phyloP scores from a whole-genome alignment of 2,329 filamentous ascomycete species.

The Tolypocladium nubicola region DNA sequence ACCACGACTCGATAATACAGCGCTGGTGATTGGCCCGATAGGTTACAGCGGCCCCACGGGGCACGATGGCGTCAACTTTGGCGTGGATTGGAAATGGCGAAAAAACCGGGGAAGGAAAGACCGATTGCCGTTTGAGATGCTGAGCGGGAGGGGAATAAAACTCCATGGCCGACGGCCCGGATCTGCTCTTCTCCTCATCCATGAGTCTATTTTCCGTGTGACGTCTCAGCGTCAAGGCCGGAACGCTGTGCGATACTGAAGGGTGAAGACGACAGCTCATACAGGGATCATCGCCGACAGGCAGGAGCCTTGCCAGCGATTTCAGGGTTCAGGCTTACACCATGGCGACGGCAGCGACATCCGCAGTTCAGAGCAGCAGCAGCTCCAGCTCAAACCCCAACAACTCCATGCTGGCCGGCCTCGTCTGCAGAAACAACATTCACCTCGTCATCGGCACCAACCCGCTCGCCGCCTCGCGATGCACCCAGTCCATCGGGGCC shows the following conservation, averaged over 20 bases:
- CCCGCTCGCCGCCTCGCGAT: constrained; percentile 76
- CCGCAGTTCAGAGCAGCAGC: neutral
- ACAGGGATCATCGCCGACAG: neutral
- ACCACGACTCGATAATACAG: neutral
- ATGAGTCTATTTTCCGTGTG: neutral
- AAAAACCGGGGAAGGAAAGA: constrained; percentile 3
- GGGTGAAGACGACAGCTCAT: neutral
- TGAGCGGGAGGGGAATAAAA: neutral
- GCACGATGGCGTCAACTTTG: constrained; percentile 23
- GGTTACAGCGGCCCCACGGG: constrained; percentile 7
- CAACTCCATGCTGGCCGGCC: constrained; percentile 51
- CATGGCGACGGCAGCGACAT: neutral
- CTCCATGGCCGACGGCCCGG: neutral
- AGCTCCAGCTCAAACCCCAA: neutral
- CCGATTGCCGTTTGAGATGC: neutral
- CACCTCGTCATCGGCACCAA: constrained; percentile 84
- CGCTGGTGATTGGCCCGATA: constrained; percentile 11
- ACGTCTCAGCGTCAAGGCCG: neutral
- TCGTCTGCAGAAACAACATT: constrained; percentile 58
- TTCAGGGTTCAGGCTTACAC: neutral
- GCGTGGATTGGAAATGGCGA: constrained; percentile 4
- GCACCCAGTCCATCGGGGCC: constrained; percentile 66
- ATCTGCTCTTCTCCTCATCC: neutral
- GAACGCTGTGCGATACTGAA: neutral
- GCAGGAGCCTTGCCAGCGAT: neutral